Conservation (phyloP, 768 basidiomycete genomes). For the Podaxis sp. region DNA sequence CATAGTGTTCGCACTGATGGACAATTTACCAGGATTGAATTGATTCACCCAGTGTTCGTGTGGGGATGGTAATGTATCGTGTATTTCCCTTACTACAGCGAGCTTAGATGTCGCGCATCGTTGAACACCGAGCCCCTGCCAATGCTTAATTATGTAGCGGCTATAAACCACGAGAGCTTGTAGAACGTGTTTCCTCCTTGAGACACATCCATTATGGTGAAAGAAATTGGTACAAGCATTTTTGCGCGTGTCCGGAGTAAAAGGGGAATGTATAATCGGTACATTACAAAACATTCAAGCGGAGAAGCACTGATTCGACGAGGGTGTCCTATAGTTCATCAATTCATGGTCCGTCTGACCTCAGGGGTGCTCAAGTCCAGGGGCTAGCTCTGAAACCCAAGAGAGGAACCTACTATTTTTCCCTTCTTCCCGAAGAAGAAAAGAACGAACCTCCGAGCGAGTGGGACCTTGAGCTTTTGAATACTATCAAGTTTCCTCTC, state of each 20-base stretch:
- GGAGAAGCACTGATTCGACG: background rate
- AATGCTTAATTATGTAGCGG: no score
- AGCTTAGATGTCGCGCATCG: no score
- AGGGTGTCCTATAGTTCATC: background rate
- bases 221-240: no score
- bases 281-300: no score
- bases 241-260: no score
- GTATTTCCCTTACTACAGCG: no score
- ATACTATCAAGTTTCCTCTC: background rate
- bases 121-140: no score
- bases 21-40: background rate
- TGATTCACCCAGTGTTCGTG: background rate
- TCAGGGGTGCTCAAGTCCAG: background rate
- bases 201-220: no score
- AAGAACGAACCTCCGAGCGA: background rate
- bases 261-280: no score
- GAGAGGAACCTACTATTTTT: background rate
- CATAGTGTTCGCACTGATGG: conserved; percentile 2
- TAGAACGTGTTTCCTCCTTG: no score
- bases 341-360: background rate
- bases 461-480: background rate
- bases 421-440: conserved; percentile 5
- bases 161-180: no score
- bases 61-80: background rate
- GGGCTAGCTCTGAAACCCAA: background rate